Conservation (phyloP, 306 rosid genomes). For the Notholithocarpus densiflorus region DNA sequence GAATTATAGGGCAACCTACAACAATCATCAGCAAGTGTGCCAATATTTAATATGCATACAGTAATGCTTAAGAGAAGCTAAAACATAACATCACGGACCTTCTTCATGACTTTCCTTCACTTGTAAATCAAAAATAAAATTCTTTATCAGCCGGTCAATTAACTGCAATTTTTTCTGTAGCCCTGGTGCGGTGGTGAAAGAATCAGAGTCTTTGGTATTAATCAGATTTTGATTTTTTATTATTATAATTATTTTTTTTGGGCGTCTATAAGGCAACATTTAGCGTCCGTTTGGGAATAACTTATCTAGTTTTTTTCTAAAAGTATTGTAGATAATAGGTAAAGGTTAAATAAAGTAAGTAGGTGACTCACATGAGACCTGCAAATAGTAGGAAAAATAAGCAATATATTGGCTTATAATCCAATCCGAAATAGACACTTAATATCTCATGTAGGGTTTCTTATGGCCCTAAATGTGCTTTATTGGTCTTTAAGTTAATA, state of each 20-base stretch:
- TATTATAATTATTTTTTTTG: too few relatives aligned
- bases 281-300: too few relatives aligned
- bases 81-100: neutral
- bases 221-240: neutral
- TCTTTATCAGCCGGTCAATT: neutral
- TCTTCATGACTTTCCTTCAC: slow-evolving; percentile 10
- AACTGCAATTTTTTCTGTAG: neutral
- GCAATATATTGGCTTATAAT: too few relatives aligned
- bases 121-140: neutral
- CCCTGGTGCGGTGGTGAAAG: neutral
- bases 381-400: too few relatives aligned
- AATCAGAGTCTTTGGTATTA: neutral
- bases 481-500: neutral
- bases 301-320: rapidly evolving
- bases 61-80: neutral
- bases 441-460: neutral
- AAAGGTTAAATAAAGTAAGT: too few relatives aligned
- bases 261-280: too few relatives aligned
- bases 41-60: neutral
- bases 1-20: slow-evolving; percentile 85
- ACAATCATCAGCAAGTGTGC: neutral
- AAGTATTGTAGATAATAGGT: too few relatives aligned
- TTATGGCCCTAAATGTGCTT: neutral
- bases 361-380: too few relatives aligned
- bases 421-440: neutral